phyloP scores from a whole-genome alignment of 2,329 filamentous ascomycete genomes.

The Lasiodiplodia sp. region DNA sequence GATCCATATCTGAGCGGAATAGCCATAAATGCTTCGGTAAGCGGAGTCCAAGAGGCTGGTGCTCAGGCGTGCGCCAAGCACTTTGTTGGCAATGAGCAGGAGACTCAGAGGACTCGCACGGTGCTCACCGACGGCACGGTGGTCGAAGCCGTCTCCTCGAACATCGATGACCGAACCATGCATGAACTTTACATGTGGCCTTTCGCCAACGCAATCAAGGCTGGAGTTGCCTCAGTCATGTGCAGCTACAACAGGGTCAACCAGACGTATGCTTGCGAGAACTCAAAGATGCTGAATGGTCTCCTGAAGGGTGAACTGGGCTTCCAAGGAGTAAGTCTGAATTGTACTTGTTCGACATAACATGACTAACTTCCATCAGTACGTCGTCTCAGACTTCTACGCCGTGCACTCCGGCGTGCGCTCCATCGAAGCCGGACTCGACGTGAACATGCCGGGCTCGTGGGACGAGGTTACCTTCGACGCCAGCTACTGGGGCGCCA shows the following conservation, averaged over 20 bases:
- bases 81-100: conserved; percentile 72
- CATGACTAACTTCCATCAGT: conserved; percentile 25
- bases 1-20: conserved; percentile 58
- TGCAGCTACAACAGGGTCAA: conserved; percentile 51
- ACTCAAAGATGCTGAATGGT: conserved; percentile 54
- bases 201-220: conserved; percentile 74
- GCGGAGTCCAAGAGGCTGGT: conserved; percentile 53
- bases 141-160: conserved; percentile 53
- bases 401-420: conserved; percentile 39
- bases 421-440: conserved; percentile 40
- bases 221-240: conserved; percentile 65
- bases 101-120: conserved; percentile 54
- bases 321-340: conserved; percentile 36
- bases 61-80: conserved; percentile 54
- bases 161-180: conserved; percentile 76
- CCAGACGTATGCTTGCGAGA: conserved; percentile 53
- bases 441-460: conserved; percentile 31
- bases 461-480: conserved; percentile 18
- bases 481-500: conserved; percentile 32
- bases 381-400: conserved; percentile 34
- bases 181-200: conserved; percentile 82
- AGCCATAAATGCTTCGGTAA: conserved; percentile 52
- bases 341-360: accelerated
- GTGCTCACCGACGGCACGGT: conserved; percentile 58
- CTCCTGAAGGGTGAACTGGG: conserved; percentile 58